Evolutionary conservation across 768 basidiomycete genomes (phyloP), one percentile per base, ranked within the genome.

Genomic region (Lentinus tigrinus): DNA sequence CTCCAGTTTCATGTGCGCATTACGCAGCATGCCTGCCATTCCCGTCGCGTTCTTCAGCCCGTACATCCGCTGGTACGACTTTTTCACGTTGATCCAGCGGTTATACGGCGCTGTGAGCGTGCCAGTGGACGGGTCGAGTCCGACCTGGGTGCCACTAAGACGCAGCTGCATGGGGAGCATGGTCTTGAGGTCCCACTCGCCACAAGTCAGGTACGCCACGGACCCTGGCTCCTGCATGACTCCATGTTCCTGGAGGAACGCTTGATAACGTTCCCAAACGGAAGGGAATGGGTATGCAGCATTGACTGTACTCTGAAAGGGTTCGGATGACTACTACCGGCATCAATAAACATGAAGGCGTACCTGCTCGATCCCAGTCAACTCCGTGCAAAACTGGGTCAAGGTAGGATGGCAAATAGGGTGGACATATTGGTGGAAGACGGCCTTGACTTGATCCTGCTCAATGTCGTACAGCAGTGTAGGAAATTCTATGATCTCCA

Each of bases 321-420:
- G 3, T 4, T 5, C 4, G n/a, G 14, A 9, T 4, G 24, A 10
- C 23, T 27, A 4, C n/a, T 14, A 14, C n/a, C 26, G 44, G 13
- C 11, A 13, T 23, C 24, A 7, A 5, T 19, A 9, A 3, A 23
- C 10, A 6, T 6, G 21, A 10, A 1, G 4, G 28, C 63, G 13
- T 48, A 68, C 70, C 63, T 71, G 70, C 3, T 65, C 62, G 11
- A 71, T 71, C 3, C 70, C 70, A 21, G 70, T 71, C 40, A 71
- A 57, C 14, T 63, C 42, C 19, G 62, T 69, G 37, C 70, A 71
- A 53, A 71, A 69, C 14, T 44, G 27, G 17, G 70, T 71, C 65
- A 71, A 48, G 11, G 14, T 49, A 2, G 66, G 60, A 24, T 65
- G 54, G 3, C 65, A 23, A 39, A 60, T 52, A 1, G 70, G 70